Evolutionary conservation across 352 stramenopile genomes (phyloP), one percentile per base, ranked within the genome.

Genomic region (Phytophthora sp.): DNA sequence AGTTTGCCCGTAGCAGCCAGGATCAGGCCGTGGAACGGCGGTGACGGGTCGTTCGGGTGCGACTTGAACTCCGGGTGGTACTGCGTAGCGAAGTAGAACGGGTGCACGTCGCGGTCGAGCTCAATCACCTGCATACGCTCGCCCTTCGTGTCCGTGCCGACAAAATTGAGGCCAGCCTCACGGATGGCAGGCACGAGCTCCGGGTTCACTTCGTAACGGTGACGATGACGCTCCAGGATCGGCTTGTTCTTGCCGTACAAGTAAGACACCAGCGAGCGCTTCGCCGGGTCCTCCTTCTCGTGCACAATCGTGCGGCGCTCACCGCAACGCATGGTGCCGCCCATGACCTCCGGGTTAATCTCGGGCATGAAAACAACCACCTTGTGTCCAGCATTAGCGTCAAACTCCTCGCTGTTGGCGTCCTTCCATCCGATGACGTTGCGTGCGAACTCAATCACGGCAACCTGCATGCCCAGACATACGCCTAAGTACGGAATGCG

Each of bases 321-420:
- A 52, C 98, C 98, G n/a, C 99, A 95, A 54, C 98, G 94, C 98
- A 99, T 99, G 11, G 97, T 99, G 57, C 98, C 98, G 41, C 98
- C 98, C 97, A 99, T 99, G 36, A 96, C 87, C 41, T 97, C 91
- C 4, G 83, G 86, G 78, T 99, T 97, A 73, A 99, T 99, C 84
- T 99, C 98, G 2, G 98, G 98, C 98, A 99, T 99, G 80, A 99
- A 99, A 51, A 99, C 83, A n/a, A 99, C 93, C 31, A 99, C 95
- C 65, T 96, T 96, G 74, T 98, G 84, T 29, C 86, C 67, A 20
- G 88, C 79, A 35, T 91, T 70, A 42, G 89, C 77, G 57, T 95
- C 71, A 66, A 99, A 99, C 78, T 99, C 97, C 53, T 97, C 92
- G 47, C 91, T 98, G 77, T 99, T 98, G 57, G 97, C 96, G 68